Conservation (phyloP, 192 early-diverging fungal genomes). For the Backusella circina region DNA sequence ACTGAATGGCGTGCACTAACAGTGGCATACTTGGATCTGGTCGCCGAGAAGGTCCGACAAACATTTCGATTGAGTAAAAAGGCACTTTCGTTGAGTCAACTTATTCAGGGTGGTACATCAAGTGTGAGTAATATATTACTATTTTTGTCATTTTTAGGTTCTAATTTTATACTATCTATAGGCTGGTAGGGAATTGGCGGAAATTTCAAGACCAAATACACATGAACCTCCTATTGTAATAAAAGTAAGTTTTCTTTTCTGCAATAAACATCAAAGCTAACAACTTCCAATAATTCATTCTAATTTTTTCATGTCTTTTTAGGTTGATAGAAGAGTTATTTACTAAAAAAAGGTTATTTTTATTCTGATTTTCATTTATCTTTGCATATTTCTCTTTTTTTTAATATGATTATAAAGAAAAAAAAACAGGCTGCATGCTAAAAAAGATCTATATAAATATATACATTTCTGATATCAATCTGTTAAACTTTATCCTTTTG, state of each 20-base stretch:
- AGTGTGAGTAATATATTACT: constrained; percentile 48
- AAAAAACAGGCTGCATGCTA: too few species aligned
- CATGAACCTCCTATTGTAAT: constrained; percentile 91
- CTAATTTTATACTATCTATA: not conserved
- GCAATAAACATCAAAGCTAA: not conserved
- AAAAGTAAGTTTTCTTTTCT: constrained; percentile 29
- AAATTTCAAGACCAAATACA: constrained; percentile 68
- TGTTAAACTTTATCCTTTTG: not conserved
- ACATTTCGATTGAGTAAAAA: constrained; percentile 49
- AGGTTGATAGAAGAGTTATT: constrained; percentile 8
- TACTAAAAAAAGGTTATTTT: not conserved
- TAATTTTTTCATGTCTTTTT: not conserved
- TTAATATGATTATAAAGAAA: not conserved
- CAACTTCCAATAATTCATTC: not conserved
- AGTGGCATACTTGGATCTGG: constrained; percentile 71
- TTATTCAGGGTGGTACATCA: constrained; percentile 92
- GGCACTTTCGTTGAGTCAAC: constrained; percentile 72
- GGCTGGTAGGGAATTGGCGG: constrained; percentile 84
- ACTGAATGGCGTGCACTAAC: constrained; percentile 95
- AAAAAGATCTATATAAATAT: too few species aligned
- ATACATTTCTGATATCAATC: not conserved
- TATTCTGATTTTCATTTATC: not conserved
- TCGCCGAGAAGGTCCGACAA: constrained; percentile 63
- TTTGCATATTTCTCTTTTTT: not conserved
- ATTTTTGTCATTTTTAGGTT: not conserved